phyloP scores from a whole-genome alignment of 257 asterid species.

The Nyctanthes arbortristis region DNA sequence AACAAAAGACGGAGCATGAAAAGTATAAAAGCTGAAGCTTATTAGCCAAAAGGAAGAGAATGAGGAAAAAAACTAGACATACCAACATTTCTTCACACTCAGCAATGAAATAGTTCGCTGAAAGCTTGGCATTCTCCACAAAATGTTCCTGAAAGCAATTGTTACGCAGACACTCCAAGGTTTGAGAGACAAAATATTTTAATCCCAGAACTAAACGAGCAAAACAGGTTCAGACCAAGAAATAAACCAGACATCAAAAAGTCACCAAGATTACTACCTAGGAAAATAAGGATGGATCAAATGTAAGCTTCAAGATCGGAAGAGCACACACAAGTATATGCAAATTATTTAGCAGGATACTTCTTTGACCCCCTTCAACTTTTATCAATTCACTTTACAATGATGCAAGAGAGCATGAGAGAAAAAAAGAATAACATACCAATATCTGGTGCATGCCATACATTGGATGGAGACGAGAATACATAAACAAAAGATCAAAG shows the following conservation, averaged over 20 bases:
- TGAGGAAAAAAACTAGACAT: conserved; percentile 24
- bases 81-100: conserved; percentile 81
- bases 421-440: conserved; percentile 47
- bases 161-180: too few relatives aligned
- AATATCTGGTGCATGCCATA: conserved; percentile 69
- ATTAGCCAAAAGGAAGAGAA: neutral
- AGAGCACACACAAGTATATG: neutral
- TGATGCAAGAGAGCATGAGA: neutral
- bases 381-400: neutral
- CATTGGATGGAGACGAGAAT: conserved; percentile 66
- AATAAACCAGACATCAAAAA: neutral
- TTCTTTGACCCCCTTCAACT: neutral
- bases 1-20: neutral
- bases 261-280: neutral
- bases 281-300: neutral
- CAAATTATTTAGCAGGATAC: too few relatives aligned
- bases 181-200: too few relatives aligned
- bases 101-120: conserved; percentile 71
- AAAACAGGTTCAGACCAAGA: neutral
- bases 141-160: conserved; percentile 68
- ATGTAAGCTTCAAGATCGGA: neutral
- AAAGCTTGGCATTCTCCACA: conserved; percentile 80
- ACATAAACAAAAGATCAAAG: conserved; percentile 77
- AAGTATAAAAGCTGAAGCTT: conserved; percentile 5
- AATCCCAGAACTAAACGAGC: neutral